Percentiles rank a stretch among this genome's conserved stretches.
Conservation (phyloP, 2,329 filamentous ascomycete species). For the Cyclaneusma minus region DNA sequence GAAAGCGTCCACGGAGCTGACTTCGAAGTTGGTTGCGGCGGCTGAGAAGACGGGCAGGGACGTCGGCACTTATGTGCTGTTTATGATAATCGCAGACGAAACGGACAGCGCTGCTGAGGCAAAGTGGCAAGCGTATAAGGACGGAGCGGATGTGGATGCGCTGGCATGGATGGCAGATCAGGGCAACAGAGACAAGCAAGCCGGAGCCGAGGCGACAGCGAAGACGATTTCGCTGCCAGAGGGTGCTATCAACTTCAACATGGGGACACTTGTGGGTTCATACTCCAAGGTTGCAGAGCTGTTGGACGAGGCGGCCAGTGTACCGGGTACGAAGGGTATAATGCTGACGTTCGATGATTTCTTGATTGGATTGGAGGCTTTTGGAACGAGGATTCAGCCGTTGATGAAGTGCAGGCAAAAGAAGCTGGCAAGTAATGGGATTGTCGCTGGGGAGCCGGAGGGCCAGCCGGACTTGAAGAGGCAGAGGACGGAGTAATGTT, state of each 20-base stretch:
- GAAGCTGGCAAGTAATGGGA: too few relatives aligned
- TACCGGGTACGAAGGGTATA: constrained; percentile 19
- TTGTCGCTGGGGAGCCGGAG: too few relatives aligned
- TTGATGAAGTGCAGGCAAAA: constrained; percentile 20
- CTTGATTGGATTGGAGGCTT: constrained; percentile 15
- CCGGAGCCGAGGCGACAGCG: constrained; percentile 16
- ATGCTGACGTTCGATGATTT: constrained; percentile 21
- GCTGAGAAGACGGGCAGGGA: constrained; percentile 14
- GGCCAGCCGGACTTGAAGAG: too few relatives aligned
- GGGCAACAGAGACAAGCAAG: constrained; percentile 17
- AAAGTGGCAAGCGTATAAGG: constrained; percentile 19
- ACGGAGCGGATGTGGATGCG: constrained; percentile 18
- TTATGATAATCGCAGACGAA: constrained; percentile 20
- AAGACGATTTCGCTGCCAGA: constrained; percentile 15
- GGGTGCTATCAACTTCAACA: constrained; percentile 18
- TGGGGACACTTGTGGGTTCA: constrained; percentile 16
- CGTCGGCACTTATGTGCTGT: constrained; percentile 19
- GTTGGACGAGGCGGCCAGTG: constrained; percentile 18
- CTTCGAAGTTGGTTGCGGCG: constrained; percentile 16
- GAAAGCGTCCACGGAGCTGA: constrained; percentile 12
- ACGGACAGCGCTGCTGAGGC: constrained; percentile 16
- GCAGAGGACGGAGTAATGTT: too few relatives aligned
- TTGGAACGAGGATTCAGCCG: constrained; percentile 19
- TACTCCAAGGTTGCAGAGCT: constrained; percentile 16
- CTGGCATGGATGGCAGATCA: constrained; percentile 19